A percentile compares a stretch with the other conserved stretches of the same genome.
phyloP scores from a whole-genome alignment of 257 asterid genomes.

The Ocimum tenuiflorum region DNA sequence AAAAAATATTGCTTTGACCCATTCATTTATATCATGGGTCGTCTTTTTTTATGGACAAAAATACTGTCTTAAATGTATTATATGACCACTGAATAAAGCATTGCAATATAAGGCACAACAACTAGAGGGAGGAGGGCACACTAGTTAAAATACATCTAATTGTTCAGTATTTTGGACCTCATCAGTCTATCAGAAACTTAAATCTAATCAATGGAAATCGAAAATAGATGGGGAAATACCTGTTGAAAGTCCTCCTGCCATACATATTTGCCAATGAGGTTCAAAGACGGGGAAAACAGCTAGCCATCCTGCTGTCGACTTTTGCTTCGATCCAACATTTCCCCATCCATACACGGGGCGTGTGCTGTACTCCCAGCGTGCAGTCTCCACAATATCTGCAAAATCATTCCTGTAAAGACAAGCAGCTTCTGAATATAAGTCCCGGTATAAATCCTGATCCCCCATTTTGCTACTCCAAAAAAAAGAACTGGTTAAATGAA shows the following conservation, averaged over 20 bases:
- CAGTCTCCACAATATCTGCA: constrained; percentile 71
- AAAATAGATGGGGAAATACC: constrained; percentile 33
- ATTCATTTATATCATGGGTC: too few relatives aligned
- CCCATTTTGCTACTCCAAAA: too few relatives aligned
- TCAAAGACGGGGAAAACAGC: constrained; percentile 98
- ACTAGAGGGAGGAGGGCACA: background rate
- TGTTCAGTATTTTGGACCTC: background rate
- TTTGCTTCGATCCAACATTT: constrained; percentile 67
- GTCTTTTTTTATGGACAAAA: too few relatives aligned
- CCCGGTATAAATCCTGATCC: too few relatives aligned
- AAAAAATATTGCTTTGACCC: too few relatives aligned
- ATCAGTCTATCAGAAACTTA: background rate
- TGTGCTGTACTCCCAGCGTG: constrained; percentile 89
- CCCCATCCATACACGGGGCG: constrained; percentile 97
- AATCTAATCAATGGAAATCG: background rate
- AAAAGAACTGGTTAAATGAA: constrained; percentile 22
- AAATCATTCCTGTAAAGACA: constrained; percentile 66
- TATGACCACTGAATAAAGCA: too few relatives aligned
- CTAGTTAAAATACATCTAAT: background rate
- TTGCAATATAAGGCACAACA: too few relatives aligned
- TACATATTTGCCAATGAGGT: constrained; percentile 99
- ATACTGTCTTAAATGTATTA: too few relatives aligned
- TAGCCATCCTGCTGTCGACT: constrained; percentile 98
- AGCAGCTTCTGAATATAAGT: constrained; percentile 23
- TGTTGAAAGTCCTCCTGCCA: constrained; percentile 96